These are phyloP conservation scores for Circinella minor DNA, from an alignment of 371 early-diverging fungal genomes.

Conservation along the genomic window DNA sequence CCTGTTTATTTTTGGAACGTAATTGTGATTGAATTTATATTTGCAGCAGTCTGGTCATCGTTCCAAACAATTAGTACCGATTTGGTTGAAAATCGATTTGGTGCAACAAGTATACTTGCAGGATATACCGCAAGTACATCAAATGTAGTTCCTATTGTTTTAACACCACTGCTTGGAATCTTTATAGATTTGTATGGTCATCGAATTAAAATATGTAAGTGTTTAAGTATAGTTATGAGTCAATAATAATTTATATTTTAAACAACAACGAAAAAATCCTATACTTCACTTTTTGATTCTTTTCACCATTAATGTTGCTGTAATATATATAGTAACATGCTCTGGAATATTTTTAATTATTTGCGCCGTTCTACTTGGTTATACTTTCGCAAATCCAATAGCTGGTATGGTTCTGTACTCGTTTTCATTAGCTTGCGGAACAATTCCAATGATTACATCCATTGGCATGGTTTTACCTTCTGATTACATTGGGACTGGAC, in stretches of 20 bases:
- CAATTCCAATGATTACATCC: slow-evolving; percentile 56
- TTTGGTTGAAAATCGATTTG: slow-evolving; percentile 44
- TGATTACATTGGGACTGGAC: slow-evolving; percentile 57
- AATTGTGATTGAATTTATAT: slow-evolving; percentile 48
- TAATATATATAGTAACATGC: slow-evolving; percentile 18
- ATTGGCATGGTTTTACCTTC: slow-evolving; percentile 54
- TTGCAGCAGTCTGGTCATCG: slow-evolving; percentile 61
- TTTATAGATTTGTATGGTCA: slow-evolving; percentile 56
- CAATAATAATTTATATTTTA: no score
- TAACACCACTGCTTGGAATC: slow-evolving; percentile 58
- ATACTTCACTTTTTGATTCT: no score
- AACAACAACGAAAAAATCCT: no score
- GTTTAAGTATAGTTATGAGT: no score
- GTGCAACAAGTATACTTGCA: slow-evolving; percentile 40
- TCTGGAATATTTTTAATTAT: slow-evolving; percentile 50
- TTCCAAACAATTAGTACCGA: slow-evolving; percentile 61
- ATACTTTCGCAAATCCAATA: slow-evolving; percentile 41
- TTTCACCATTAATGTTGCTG: not conserved
- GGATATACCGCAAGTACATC: slow-evolving; percentile 63
- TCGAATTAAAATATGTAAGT: slow-evolving; percentile 43
- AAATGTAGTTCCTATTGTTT: slow-evolving; percentile 56
- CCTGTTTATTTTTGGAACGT: slow-evolving; percentile 55
- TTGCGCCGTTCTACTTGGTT: slow-evolving; percentile 45
- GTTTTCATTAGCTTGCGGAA: slow-evolving; percentile 57
- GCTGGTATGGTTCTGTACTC: slow-evolving; percentile 55